phyloP scores from a whole-genome alignment of 164 flowering plant genomes.

The grape (Vitis vinifera) region ASM3070453v1 NC_081821.1:2439001-2439500 shows the following conservation, averaged over 20 bases:
- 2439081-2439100: constrained; percentile 4
- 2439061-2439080: not conserved
- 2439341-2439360: constrained; percentile 69
- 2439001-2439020: too few species aligned
- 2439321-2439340: constrained; percentile 48
- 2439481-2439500: not conserved
- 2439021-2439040: not conserved
- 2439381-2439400: constrained; percentile 73
- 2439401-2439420: constrained; percentile 57
- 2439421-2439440: constrained; percentile 97
- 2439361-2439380: constrained; percentile 81
- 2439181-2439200: constrained; percentile 24
- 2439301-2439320: constrained; percentile 50
- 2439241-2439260: constrained; percentile 56
- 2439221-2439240: constrained; percentile 56
- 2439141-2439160: constrained; percentile 58
- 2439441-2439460: constrained; percentile 71
- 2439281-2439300: constrained; percentile 62
- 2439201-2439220: constrained; percentile 19
- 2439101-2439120: constrained; percentile 38
- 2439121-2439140: constrained; percentile 88
- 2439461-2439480: constrained; percentile 55
- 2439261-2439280: constrained; percentile 66
- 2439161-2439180: constrained; percentile 12
- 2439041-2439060: not conserved